Percentiles rank a stretch among this genome's conserved stretches.
phyloP scores from a whole-genome alignment of 1,284 basidiomycete species.

The Moniliophthora roreri region DNA sequence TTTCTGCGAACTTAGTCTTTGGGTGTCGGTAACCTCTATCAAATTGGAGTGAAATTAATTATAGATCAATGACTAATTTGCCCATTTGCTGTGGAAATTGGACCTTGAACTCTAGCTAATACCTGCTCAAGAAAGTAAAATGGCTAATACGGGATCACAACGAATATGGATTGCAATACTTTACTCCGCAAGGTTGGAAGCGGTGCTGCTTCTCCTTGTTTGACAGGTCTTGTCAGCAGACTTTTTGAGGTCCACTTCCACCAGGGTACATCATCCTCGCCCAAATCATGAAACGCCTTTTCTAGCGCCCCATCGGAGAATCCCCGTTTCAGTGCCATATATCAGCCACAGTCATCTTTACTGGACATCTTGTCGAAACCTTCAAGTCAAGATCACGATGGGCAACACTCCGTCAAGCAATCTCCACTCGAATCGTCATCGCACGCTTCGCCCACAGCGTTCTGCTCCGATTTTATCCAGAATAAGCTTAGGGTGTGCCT shows the following conservation, averaged over 20 bases:
- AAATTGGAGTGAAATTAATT: too few species aligned
- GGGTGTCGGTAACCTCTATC: too few species aligned
- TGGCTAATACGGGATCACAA: not conserved
- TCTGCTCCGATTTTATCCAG: constrained; percentile 30
- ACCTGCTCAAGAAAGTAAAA: not conserved
- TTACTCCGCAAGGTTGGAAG: not conserved
- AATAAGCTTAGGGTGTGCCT: constrained; percentile 36
- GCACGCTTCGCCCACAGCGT: constrained; percentile 10
- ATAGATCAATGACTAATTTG: too few species aligned
- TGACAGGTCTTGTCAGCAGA: not conserved
- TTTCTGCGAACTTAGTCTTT: too few species aligned
- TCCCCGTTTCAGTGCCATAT: not conserved
- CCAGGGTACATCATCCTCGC: not conserved
- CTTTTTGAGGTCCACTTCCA: not conserved
- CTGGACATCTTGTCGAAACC: constrained; percentile 1
- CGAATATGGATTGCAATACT: not conserved
- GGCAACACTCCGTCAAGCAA: constrained; percentile 15
- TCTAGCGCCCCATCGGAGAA: not conserved
- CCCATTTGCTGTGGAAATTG: too few species aligned
- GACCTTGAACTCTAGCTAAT: too few species aligned
- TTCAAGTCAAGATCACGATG: constrained; percentile 7
- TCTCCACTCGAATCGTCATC: not conserved
- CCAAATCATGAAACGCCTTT: not conserved
- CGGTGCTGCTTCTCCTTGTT: not conserved
- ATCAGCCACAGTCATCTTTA: constrained; percentile 1